Evolutionary conservation across 78 protist species (phyloP), one percentile per base, ranked within the genome.

Genomic region (Chrysochromulina parva): DNA sequence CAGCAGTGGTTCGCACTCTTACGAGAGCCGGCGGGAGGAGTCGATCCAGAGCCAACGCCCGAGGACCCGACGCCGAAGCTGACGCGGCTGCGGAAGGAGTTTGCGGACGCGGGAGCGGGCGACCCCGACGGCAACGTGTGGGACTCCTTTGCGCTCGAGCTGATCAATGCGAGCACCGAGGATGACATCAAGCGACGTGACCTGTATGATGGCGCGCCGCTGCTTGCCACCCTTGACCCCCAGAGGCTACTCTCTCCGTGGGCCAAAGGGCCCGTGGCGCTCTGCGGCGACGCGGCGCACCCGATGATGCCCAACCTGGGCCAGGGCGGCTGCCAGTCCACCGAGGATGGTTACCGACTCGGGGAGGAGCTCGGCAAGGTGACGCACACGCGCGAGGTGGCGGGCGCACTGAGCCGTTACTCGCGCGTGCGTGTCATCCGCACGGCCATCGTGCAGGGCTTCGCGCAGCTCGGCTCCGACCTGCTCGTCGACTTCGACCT

Each of bases 1-100:
- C 86, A 78, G 38, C 86, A 78, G 86, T 78, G 86, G 86, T 78
- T 78, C 11, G 86, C 86, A 62, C 86, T 78, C 50, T 53, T 78
- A 28, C 86, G 86, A 28, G 59, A 53, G 60, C 62, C 58, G 14
- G 62, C 86, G 50, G 86, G 86, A 38, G 86, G 86, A 20, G 57
- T 50, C 13, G 86, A 78, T 19, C 60, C 62, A 11, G 86, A 78
- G 47, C 86, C 86, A 1, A 53, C 86, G 22, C 62, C 14, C 4
- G 86, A 17, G 11, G 60, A 24, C 48, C 86, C 86, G 48, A 3
- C 6, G 19, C 86, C 86, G 0, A 78, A 78, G 47, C 60, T 78
- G 11, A 53, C 59, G 57, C 58, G 86, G 47, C 59, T 76, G n/a
- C 47, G 62, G 4, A 1, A 26, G 47, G 86, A 78, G 86, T 78